Evolutionary conservation across 2,329 filamentous ascomycete genomes (phyloP).

Genomic region (Neonectria punicea): DNA sequence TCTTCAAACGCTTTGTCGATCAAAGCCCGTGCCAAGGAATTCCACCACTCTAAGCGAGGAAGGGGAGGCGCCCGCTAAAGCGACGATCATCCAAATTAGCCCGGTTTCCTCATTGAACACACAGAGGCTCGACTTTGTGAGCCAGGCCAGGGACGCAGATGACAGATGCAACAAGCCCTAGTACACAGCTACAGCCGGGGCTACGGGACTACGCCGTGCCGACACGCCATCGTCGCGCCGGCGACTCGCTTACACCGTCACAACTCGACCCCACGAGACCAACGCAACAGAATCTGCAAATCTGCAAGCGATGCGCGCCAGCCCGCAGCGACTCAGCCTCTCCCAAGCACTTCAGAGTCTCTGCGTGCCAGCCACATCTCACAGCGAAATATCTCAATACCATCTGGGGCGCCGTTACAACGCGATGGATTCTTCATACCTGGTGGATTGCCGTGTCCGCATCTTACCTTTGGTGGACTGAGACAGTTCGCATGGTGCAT

Average conservation of each 20-base stretch:
- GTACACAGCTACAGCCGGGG: conserved; percentile 32
- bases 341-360: not conserved
- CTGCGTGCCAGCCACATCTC: not conserved
- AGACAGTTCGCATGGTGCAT: not conserved
- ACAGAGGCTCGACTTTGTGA: conserved; percentile 27
- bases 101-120: conserved; percentile 38
- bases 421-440: not conserved
- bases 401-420: not conserved
- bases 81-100: conserved; percentile 46
- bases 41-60: conserved; percentile 44
- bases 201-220: conserved; percentile 31
- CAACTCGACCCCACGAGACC: conserved; percentile 20
- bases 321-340: conserved; percentile 5
- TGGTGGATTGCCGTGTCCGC: too few species aligned
- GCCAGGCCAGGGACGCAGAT: conserved; percentile 23
- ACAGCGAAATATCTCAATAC: not conserved
- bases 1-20: conserved; percentile 42
- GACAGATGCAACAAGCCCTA: conserved; percentile 28
- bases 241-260: conserved; percentile 31
- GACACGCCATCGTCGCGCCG: conserved; percentile 31
- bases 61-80: conserved; percentile 45
- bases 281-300: conserved; percentile 17
- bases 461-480: not conserved
- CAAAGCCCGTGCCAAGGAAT: conserved; percentile 36
- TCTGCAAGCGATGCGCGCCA: conserved; percentile 23